These are phyloP conservation scores for Tripterygium wilfordii DNA, from an alignment of 177 flowering plant genomes.

Conservation along the genomic window DNA sequence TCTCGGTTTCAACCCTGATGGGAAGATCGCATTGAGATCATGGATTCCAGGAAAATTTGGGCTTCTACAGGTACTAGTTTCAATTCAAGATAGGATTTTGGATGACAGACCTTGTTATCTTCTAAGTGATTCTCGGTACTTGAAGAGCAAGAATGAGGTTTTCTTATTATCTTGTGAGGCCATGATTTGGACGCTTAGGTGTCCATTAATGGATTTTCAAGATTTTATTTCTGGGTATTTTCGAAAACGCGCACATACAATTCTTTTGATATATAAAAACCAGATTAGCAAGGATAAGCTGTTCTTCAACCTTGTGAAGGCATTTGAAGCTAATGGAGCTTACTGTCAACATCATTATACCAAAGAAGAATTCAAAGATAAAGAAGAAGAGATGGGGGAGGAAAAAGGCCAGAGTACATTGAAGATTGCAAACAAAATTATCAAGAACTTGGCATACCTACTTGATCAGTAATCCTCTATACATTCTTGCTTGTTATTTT, in stretches of 20 bases:
- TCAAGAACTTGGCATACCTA: too few species aligned
- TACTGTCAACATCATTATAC: conserved; percentile 13
- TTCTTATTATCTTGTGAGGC: conserved; percentile 1
- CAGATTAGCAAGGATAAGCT: conserved; percentile 1
- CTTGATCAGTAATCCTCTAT: too few species aligned
- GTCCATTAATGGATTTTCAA: neutral
- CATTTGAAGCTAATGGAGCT: conserved; percentile 14
- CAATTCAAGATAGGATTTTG: conserved; percentile 6
- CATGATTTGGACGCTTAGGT: conserved; percentile 6
- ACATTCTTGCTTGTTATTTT: too few species aligned
- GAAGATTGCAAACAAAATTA: too few species aligned
- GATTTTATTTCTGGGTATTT: conserved; percentile 11
- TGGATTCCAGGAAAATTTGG: conserved; percentile 3
- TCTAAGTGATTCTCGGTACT: neutral
- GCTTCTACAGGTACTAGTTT: conserved; percentile 6
- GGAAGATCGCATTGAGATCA: neutral
- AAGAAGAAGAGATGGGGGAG: neutral
- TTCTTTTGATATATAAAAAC: conserved; percentile 8
- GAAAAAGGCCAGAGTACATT: too few species aligned
- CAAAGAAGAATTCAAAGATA: neutral
- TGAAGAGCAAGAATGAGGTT: neutral
- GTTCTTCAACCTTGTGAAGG: conserved; percentile 4
- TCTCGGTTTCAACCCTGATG: neutral
- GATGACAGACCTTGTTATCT: neutral
- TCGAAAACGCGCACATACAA: conserved; percentile 8